Base-by-base conservation (phyloP, 495 filamentous ascomycete species). In the Chaetomium cochliodes region DNA sequence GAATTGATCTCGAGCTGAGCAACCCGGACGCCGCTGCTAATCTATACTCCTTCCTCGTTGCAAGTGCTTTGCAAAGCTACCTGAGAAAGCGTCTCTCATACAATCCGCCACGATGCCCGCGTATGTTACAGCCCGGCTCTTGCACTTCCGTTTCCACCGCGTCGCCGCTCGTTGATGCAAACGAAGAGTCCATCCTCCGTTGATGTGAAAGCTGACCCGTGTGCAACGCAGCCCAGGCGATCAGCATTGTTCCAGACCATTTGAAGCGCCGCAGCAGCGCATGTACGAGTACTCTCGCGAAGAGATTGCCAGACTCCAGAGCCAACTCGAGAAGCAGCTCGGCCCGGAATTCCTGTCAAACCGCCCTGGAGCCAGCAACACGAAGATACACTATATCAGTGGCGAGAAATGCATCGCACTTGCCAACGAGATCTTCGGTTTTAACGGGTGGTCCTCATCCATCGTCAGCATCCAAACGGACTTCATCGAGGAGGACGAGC, bases 391-490 rank as follows among this genome's bases (percentile, higher is more conserved):
- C 71, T 98, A 99, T 77, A 81, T 99, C 33, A 85, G 90, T 13
- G 92, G 90, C 7, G 92, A 98, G 68, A 98, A 98, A 78, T 90
- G 87, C 74, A 98, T 99, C 68, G 90, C 89, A 58, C 87, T 99
- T 42, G 94, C 94, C 41, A 99, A 99, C 71, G 92, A 99, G 69
- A 90, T 98, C 5, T 97, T 99, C 77, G 94, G 94, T 11, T 99
- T 99, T 80, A 97, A 98, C 77, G 94, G 94, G 51, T 99, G 94
- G 94, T 96, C 91, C 15, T 94, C 90, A 60, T 85, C 86, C 51
- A 96, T 99, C 57, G 88, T 90, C 71, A 88, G 92, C 67, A 87
- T 96, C 20, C 87, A 93, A 70, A 88, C 97, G 56, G 94, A 98
- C 73, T 98, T 92, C 76, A 92, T 96, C 59, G 81, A 84, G 60